Conservation (phyloP, 768 basidiomycete genomes). For the Phanerochaete sordida region DNA sequence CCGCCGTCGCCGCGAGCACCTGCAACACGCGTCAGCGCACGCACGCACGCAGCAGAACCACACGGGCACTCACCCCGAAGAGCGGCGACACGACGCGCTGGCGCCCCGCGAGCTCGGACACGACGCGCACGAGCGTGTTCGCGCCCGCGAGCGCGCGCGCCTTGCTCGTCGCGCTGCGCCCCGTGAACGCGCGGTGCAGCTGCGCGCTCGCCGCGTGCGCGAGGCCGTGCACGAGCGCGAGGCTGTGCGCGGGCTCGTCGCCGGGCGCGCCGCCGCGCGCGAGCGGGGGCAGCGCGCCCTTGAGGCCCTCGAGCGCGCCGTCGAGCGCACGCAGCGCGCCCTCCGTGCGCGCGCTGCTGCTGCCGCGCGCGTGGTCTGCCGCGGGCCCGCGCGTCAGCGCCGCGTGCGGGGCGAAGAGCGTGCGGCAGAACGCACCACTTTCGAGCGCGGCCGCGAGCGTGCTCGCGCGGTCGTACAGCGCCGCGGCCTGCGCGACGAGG, state of each 20-base stretch:
- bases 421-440: not conserved
- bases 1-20: constrained; percentile 6
- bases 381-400: not conserved
- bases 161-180: constrained; percentile 10
- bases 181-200: constrained; percentile 8
- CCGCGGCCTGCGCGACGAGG: constrained; percentile 11
- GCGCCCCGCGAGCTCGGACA: not conserved
- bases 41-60: not conserved
- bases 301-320: constrained; percentile 11
- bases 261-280: not conserved
- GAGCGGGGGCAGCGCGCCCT: constrained; percentile 7
- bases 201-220: constrained; percentile 11
- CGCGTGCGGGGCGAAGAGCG: not conserved
- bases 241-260: constrained; percentile 3
- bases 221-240: constrained; percentile 7
- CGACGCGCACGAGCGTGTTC: constrained; percentile 9
- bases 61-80: constrained; percentile 5
- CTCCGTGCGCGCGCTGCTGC: not conserved
- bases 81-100: constrained; percentile 7
- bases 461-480: constrained; percentile 16
- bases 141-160: constrained; percentile 9
- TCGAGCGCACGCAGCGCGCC: constrained; percentile 3
- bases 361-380: too few species aligned
- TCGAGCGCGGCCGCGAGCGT: constrained; percentile 6
- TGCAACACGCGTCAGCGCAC: not conserved